Base-by-base conservation (phyloP, 768 basidiomycete species). In the Exidia glandulosa region DNA sequence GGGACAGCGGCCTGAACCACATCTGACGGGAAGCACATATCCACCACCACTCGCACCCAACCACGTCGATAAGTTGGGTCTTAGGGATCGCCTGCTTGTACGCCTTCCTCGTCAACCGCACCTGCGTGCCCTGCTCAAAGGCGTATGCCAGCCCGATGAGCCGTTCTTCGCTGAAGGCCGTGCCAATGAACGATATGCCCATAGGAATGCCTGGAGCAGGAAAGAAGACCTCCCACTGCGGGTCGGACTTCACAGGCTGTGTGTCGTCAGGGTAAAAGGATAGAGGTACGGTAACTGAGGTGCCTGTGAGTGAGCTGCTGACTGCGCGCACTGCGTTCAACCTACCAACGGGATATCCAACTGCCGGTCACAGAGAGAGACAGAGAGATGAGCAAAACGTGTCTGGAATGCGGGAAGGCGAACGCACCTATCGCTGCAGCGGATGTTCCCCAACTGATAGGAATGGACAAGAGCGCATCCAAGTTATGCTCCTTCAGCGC, bases 221-320 rank as follows among this genome's bases (percentile, higher is more conserved):
- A 33, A 48, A 10, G 12, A 2, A 10, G 12, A 37, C 36, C 10
- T 19, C 36, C 36, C 36, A 37, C 19, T 37, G 9, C n/a, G n/a
- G n/a, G n/a, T n/a, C n/a, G 36, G 9, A 10, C 19, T 9, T 25
- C 13, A 54, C 52, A 14, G 52, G 2, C n/a, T 57, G 56, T 33
- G 78, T 74, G 60, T 54, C 30, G 1, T 54, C 52, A 54, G 52
- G 52, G 25, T 54, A 27, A 31, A 54, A 54, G 23, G 14, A 13
- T 25, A 54, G 12, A 2, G 52, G 52, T 12, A 54, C 36, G 36
- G 36, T 37, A 2, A 60, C 32, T 37, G 36, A 37, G n/a, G n/a
- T n/a, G n/a, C n/a, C n/a, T n/a, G n/a, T n/a, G n/a, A n/a, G n/a
- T n/a, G n/a, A n/a, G n/a, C n/a, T n/a, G n/a, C n/a, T n/a, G n/a